Evolutionary conservation across 2,329 filamentous ascomycete genomes (phyloP).

Genomic region (Verticillium tricorpus): DNA sequence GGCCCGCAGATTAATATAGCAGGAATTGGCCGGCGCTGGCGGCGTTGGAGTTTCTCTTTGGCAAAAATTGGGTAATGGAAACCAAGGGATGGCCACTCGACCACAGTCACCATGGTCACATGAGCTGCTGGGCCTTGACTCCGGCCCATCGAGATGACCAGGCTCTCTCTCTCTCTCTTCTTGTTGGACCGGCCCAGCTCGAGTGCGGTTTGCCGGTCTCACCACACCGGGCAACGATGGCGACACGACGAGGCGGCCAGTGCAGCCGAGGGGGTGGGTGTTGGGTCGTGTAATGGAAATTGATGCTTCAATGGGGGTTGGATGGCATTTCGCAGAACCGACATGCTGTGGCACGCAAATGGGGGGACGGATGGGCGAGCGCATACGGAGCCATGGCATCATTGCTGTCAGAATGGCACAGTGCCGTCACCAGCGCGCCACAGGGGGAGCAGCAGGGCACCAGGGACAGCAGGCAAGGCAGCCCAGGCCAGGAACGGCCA

Average conservation of each 20-base stretch:
- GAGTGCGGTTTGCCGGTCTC: background rate
- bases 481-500: background rate
- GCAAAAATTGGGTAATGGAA: slow-evolving; percentile 44
- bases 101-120: slow-evolving; percentile 30
- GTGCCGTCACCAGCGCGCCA: background rate
- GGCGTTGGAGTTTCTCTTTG: slow-evolving; percentile 10
- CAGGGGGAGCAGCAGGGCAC: background rate
- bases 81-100: slow-evolving; percentile 34
- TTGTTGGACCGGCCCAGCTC: background rate
- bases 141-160: background rate
- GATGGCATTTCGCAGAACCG: background rate
- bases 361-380: background rate
- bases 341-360: too few relatives aligned
- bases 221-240: slow-evolving; percentile 1
- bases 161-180: background rate
- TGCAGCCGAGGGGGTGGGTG: background rate
- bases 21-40: background rate
- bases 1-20: slow-evolving; percentile 15
- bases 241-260: background rate
- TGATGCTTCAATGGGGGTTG: background rate
- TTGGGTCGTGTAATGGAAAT: slow-evolving; percentile 24
- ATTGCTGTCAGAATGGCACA: background rate
- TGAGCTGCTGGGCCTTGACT: slow-evolving; percentile 18
- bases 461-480: background rate
- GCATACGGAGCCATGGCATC: background rate